phyloP scores from a whole-genome alignment of 2,329 filamentous ascomycete genomes.

The Sordariomycetes sp. region DNA sequence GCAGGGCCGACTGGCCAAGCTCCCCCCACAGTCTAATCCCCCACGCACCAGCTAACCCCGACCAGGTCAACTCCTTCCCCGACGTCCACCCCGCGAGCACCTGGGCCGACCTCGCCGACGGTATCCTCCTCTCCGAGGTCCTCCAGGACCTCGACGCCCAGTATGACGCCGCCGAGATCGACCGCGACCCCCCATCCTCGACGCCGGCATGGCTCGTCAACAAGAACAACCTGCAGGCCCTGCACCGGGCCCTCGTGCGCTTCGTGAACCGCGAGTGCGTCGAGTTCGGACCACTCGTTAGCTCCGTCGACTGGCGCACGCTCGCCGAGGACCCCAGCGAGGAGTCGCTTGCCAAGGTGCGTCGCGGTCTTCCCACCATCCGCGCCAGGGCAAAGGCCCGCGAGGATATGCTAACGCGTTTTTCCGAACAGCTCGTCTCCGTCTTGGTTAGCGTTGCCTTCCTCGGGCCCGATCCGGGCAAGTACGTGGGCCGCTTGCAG shows the following conservation, averaged over 20 bases:
- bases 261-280: slow-evolving; percentile 40
- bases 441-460: slow-evolving; percentile 49
- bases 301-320: slow-evolving; percentile 40
- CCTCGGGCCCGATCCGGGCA: slow-evolving; percentile 40
- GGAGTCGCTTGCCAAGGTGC: slow-evolving; percentile 38
- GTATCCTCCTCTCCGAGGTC: slow-evolving; percentile 38
- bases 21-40: background rate
- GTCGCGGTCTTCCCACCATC: slow-evolving; percentile 4
- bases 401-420: slow-evolving; percentile 10
- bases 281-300: slow-evolving; percentile 36
- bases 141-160: slow-evolving; percentile 43
- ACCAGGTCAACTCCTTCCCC: slow-evolving; percentile 25
- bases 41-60: background rate
- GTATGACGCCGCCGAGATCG: slow-evolving; percentile 41
- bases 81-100: slow-evolving; percentile 30
- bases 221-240: slow-evolving; percentile 37
- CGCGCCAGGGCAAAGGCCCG: background rate
- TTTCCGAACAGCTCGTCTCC: slow-evolving; percentile 40
- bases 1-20: background rate
- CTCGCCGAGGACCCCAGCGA: slow-evolving; percentile 43
- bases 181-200: slow-evolving; percentile 22
- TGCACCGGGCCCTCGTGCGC: slow-evolving; percentile 39
- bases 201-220: slow-evolving; percentile 30
- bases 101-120: slow-evolving; percentile 38
- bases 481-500: slow-evolving; percentile 35